Percentiles rank a stretch among this genome's conserved stretches.
Conservation (phyloP, 2,329 filamentous ascomycete species). For the Trichophyton schoenleinii region DNA sequence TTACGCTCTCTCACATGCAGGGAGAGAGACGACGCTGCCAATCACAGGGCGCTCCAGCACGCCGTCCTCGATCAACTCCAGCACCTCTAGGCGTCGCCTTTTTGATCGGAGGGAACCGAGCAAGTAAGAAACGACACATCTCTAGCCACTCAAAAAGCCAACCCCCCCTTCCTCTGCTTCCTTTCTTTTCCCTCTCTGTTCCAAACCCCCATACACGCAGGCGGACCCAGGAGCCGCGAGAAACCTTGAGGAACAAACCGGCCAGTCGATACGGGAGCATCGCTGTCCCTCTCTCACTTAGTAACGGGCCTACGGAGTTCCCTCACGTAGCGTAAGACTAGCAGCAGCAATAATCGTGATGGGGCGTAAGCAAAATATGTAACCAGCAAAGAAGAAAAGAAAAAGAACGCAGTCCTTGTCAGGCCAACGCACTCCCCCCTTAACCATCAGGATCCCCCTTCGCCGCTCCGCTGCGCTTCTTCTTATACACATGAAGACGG, state of each 20-base stretch:
- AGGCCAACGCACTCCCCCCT: slow-evolving; percentile 3
- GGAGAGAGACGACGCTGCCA: slow-evolving; percentile 2
- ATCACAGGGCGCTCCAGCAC: background rate
- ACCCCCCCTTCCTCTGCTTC: background rate
- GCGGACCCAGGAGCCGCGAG: background rate
- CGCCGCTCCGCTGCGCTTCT: background rate
- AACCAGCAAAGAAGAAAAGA: slow-evolving; percentile 1
- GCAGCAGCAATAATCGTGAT: slow-evolving; percentile 3
- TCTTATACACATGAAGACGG: background rate
- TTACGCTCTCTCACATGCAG: slow-evolving; percentile 1
- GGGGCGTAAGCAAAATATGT: slow-evolving; percentile 1
- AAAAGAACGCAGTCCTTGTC: slow-evolving; percentile 3
- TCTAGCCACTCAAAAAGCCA: background rate
- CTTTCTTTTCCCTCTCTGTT: too few relatives aligned
- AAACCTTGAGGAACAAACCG: background rate
- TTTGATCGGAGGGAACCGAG: background rate
- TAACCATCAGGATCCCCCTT: background rate
- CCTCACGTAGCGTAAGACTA: slow-evolving; percentile 3
- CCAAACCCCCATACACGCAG: background rate
- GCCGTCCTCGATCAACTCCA: background rate
- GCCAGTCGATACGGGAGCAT: background rate
- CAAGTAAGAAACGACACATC: background rate
- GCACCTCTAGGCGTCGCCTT: background rate
- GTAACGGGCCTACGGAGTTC: slow-evolving; percentile 1
- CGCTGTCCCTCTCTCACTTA: background rate